These are phyloP conservation scores for Pholiota conissans DNA, from an alignment of 768 basidiomycete genomes.

Conservation along the genomic window DNA sequence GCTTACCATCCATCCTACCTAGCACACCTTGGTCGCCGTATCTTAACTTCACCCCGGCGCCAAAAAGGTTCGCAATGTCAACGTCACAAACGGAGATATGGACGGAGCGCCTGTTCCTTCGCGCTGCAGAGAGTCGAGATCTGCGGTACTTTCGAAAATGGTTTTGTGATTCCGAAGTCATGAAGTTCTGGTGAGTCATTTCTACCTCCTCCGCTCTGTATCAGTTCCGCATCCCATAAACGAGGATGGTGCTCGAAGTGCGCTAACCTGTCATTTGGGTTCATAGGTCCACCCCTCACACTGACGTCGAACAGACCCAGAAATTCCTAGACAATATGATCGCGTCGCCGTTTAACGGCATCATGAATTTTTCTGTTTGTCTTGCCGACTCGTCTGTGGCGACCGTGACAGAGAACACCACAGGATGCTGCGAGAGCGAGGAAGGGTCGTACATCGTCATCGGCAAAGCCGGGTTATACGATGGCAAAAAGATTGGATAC, in stretches of 20 bases:
- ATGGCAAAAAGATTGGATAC: constrained; percentile 23
- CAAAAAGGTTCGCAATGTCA: neutral
- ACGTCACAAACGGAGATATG: constrained; percentile 18
- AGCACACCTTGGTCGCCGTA: neutral
- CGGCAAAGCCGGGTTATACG: constrained; percentile 22
- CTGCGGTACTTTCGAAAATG: constrained; percentile 14
- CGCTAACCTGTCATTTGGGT: neutral
- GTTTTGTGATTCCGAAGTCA: constrained; percentile 17
- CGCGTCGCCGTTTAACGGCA: constrained; percentile 18
- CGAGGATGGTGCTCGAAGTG: neutral
- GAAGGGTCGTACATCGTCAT: constrained; percentile 8
- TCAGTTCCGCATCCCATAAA: neutral
- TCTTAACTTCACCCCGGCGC: neutral
- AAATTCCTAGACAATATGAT: constrained; percentile 20
- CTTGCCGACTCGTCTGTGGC: constrained; percentile 5
- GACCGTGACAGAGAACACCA: neutral
- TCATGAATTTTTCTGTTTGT: constrained; percentile 22
- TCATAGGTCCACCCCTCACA: constrained; percentile 21
- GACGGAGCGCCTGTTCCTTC: constrained; percentile 20
- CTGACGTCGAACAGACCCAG: constrained; percentile 11
- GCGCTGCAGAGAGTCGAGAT: constrained; percentile 15
- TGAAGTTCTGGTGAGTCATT: constrained; percentile 21
- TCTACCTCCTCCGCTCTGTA: neutral
- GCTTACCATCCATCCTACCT: too few relatives aligned
- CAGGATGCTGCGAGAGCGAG: neutral